Evolutionary conservation across 2,329 filamentous ascomycete genomes (phyloP), one percentile per base, ranked within the genome.

Genomic region (Xylariaceae sp.): DNA sequence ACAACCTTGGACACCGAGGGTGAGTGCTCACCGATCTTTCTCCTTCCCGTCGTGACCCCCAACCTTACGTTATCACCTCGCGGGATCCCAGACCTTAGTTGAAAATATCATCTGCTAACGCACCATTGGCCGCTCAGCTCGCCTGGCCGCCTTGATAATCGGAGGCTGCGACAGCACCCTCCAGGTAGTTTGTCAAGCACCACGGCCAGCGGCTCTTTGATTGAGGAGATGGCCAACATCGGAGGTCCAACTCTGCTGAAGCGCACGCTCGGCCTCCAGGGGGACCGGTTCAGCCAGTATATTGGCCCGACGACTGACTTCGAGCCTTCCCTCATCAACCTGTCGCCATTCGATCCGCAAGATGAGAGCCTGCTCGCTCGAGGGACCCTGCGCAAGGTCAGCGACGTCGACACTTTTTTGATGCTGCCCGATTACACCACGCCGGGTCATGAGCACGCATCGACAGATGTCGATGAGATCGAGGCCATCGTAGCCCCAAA

Each of bases 251-350:
- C 78, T 43, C 68, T 83, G 54, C 70, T 86, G 43, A 83, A 82
- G 63, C 75, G 80, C 59, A 85, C 82, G 13, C 70, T 93, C 43
- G 87, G 87, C 45, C 73, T 93, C 51, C 87, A 91, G 61, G 72
- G 79, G 56, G 83, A 88, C 62, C 81, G 85, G 46, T 89, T 85
- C 62, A 89, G 85, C 66, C 85, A 88, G 64, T 88, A 91, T 59
- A 87, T 93, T 53, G 87, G 87, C 19, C 79, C 85, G 43, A 91
- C 86, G 38, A 89, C 87, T 38, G 85, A 89, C 55, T 88, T 90
- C 59, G 87, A 93, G 60, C 85, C 86, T 13, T 83, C 83, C n/a
- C 73, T 93, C 41, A 87, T 91, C 64, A 86, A 87, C 54, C 73
- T 91, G 17, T 89, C 86, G 17, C 75, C 81, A 4, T 90, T 90